Evolutionary conservation across 805 yeast species (phyloP).

Genomic region (Nakazawaea wickerhamii): DNA sequence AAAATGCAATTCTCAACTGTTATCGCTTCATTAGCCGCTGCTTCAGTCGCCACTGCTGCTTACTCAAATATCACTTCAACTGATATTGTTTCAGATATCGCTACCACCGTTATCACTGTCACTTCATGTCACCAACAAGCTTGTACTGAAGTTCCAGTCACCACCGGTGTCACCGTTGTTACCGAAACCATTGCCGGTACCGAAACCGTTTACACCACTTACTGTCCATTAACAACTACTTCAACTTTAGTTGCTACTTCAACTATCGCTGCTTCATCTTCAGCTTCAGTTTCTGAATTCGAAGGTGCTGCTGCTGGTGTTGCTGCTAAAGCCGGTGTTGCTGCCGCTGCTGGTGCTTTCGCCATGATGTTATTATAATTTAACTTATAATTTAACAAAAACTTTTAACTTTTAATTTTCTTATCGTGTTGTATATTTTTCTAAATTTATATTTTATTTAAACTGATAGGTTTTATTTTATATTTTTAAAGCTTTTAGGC

Average conservation of each 20-base stretch:
- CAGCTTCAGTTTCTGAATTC: conserved; percentile 10
- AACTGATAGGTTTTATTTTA: too few relatives aligned
- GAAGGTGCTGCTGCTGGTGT: conserved; percentile 14
- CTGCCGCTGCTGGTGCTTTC: conserved; percentile 15
- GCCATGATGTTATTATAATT: conserved; percentile 15
- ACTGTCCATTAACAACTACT: conserved; percentile 21
- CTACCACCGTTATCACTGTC: conserved; percentile 17
- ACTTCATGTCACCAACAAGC: conserved; percentile 18
- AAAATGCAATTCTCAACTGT: conserved; percentile 37
- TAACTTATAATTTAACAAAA: background rate
- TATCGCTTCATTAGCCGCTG: conserved; percentile 25
- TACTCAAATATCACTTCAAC: conserved; percentile 27
- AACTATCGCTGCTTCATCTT: conserved; percentile 10
- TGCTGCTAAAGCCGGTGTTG: conserved; percentile 12
- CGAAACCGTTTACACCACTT: conserved; percentile 21
- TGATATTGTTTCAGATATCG: conserved; percentile 16
- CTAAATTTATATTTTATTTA: too few relatives aligned
- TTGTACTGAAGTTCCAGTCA: conserved; percentile 19
- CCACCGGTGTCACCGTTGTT: conserved; percentile 23
- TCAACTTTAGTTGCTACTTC: conserved; percentile 12
- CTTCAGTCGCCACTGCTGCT: conserved; percentile 17
- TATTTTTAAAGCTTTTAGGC: too few relatives aligned
- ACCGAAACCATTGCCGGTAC: conserved; percentile 21
- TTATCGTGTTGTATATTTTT: background rate
- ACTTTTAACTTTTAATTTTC: background rate